Base-by-base conservation (phyloP, 2,329 filamentous ascomycete genomes). In the Fusarium falciforme region DNA sequence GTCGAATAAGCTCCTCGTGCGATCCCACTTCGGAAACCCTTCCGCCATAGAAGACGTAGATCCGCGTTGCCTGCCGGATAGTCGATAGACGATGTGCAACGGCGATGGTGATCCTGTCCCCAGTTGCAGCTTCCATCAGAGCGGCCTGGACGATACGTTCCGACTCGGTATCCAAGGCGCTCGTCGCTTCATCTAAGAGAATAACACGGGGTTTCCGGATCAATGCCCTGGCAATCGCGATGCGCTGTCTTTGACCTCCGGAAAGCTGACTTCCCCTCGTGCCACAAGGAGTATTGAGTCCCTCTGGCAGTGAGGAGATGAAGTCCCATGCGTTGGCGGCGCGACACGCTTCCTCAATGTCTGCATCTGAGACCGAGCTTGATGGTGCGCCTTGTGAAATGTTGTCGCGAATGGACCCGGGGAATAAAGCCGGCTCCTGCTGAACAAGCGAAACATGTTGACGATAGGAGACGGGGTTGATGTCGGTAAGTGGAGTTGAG, bases 151-250 rank as follows among this genome's bases (percentile, higher is more conserved):
- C 88, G 4, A 90, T 80, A 58, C 85, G 85, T 78, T 93, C 91
- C 1, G 87, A 89, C 68, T 90, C 85, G 1, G 89, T 89, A 67
- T 93, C 90, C 0, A 93, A 83, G 2, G 82, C 82, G 17, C 78
- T 81, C 0, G 92, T 93, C 2, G 92, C 92, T 80, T 93, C 92
- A 71, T 93, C 92, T 1, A 93, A 83, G 9, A 93, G 87, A 3
- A 93, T 82, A 12, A 93, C 88, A 2, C 84, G 82, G 0, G 92
- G 91, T 55, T 90, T 84, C 29, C 90, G 88, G 59, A 93, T 84
- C 58, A 93, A 89, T 16, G 89, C 89, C 16, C 92, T 86, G 1
- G 92, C 91, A 68, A 93, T 93, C 2, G 91, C 90, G 33, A 93
- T 86, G 10, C 90, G 88, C 78, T 93, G 91, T 17, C 90, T 84